Base-by-base conservation (phyloP, 345 rosid genomes). In the Balakata baccata region DNA sequence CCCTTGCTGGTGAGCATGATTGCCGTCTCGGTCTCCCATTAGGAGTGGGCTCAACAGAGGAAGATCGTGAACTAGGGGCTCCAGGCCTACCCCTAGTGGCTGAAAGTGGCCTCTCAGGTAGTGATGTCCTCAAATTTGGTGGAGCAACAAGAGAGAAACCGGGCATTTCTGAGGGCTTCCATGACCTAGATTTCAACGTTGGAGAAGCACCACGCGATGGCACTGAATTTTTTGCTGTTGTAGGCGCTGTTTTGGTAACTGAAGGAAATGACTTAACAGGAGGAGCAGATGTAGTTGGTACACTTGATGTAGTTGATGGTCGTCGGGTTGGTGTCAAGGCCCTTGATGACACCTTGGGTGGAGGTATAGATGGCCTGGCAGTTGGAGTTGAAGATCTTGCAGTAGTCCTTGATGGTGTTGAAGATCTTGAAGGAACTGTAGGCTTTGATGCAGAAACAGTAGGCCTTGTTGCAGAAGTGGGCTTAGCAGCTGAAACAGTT, bases 131-230 rank as follows among this genome's bases (percentile, higher is more conserved):
- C 71, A 95, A 84, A 85, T 95, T 95, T 66, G 99, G 99, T 52
- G 99, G 98, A 65, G 97, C 91, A 78, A 92, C 98, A 68, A 87
- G 87, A 3, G 97, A 95, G 82, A 84, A 95, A 72, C 99, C 99
- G 50, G 98, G 98, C 97, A 95, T 95, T 80, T 92, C 93, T n/a
- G 98, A 89, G 23, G 97, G 99, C 79, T 91, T 95, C 99, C 99
- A 95, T 66, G 97, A 90, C 72, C 96, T 86, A 72, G 97, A 81
- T 82, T 87, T 92, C 70, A 80, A 84, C 6, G 92, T 84, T 18
- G 94, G 98, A 73, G 99, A 92, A 63, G 89, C 76, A 51, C 84
- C 97, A 54, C 88, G 92, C n/a, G 97, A 88, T 72, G 88, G 71
- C 64, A 78, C 83, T 41, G 87, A 83, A 77, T 43, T 69, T 69